A percentile compares a stretch with the other conserved stretches of the same genome.
Conservation (phyloP, 176 grass and related monocot genomes). For the Metroxylon sagu region DNA sequence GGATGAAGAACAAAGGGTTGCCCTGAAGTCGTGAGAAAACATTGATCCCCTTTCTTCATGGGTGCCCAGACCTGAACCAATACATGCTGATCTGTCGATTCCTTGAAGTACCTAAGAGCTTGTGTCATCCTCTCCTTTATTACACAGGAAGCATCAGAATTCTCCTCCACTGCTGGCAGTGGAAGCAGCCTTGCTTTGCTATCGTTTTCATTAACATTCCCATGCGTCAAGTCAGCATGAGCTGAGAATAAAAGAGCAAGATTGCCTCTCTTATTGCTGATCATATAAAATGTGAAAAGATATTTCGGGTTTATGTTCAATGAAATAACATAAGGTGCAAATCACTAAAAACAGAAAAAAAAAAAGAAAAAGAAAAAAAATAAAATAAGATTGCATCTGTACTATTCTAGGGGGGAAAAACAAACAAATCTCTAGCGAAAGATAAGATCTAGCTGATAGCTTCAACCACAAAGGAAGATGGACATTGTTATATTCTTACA, state of each 20-base stretch:
- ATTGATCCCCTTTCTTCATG: constrained; percentile 5
- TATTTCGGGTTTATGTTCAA: too few relatives aligned
- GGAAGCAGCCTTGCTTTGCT: neutral
- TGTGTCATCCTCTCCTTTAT: constrained; percentile 26
- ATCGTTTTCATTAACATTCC: neutral
- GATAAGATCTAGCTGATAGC: too few relatives aligned
- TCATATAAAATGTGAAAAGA: too few relatives aligned
- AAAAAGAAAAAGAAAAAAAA: too few relatives aligned
- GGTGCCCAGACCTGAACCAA: constrained; percentile 26
- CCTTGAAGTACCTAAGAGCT: constrained; percentile 22
- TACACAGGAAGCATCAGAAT: constrained; percentile 2
- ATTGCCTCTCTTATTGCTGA: too few relatives aligned
- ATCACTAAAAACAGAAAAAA: too few relatives aligned
- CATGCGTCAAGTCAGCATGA: neutral
- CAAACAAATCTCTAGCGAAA: too few relatives aligned
- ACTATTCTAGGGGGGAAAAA: too few relatives aligned
- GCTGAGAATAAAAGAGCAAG: neutral
- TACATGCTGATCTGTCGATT: constrained; percentile 19
- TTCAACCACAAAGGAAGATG: too few relatives aligned
- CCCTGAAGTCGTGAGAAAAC: constrained; percentile 20
- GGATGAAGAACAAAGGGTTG: constrained; percentile 21
- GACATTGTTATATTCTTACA: too few relatives aligned
- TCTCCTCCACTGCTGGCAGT: neutral
- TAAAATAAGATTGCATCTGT: too few relatives aligned
- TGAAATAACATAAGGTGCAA: too few relatives aligned